These are phyloP conservation scores for Dendrothele bispora DNA, from an alignment of 768 basidiomycete species.

Conservation along the genomic window DNA sequence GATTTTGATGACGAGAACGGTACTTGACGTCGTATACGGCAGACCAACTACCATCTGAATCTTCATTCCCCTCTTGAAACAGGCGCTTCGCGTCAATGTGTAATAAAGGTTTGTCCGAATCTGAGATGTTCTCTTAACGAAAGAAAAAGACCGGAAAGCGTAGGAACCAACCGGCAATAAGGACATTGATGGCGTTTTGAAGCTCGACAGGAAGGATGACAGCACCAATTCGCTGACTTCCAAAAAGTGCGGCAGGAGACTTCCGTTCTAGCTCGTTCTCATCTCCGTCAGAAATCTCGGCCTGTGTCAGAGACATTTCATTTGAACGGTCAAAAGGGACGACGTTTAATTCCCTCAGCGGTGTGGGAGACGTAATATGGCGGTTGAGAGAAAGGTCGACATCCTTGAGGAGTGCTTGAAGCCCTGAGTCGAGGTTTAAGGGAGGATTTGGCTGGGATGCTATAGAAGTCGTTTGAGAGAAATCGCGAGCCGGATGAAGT, in stretches of 20 bases:
- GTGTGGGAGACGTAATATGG: slow-evolving; percentile 21
- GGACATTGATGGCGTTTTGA: slow-evolving; percentile 56
- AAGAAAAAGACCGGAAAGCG: slow-evolving; percentile 2
- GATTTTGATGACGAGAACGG: slow-evolving; percentile 56
- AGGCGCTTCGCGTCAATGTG: slow-evolving; percentile 74
- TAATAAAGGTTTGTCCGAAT: slow-evolving; percentile 60
- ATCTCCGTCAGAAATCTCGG: slow-evolving; percentile 24
- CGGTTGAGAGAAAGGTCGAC: slow-evolving; percentile 64
- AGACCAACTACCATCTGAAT: slow-evolving; percentile 48
- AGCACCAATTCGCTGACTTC: slow-evolving; percentile 69
- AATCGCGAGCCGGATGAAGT: neutral
- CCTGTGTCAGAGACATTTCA: slow-evolving; percentile 33
- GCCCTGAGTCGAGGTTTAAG: slow-evolving; percentile 64
- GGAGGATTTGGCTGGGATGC: slow-evolving; percentile 52
- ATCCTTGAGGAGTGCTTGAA: slow-evolving; percentile 62
- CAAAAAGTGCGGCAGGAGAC: slow-evolving; percentile 82
- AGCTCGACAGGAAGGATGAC: slow-evolving; percentile 76
- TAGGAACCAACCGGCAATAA: slow-evolving; percentile 61
- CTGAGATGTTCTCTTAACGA: slow-evolving; percentile 33
- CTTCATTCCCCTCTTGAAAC: slow-evolving; percentile 43
- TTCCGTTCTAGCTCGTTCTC: slow-evolving; percentile 43
- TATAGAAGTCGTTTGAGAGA: neutral
- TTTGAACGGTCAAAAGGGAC: slow-evolving; percentile 35
- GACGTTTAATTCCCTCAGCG: slow-evolving; percentile 57
- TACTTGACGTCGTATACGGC: slow-evolving; percentile 56